Evolutionary conservation across 164 flowering plant genomes (phyloP).

Genomic region (Pachysandra terminalis): DNA sequence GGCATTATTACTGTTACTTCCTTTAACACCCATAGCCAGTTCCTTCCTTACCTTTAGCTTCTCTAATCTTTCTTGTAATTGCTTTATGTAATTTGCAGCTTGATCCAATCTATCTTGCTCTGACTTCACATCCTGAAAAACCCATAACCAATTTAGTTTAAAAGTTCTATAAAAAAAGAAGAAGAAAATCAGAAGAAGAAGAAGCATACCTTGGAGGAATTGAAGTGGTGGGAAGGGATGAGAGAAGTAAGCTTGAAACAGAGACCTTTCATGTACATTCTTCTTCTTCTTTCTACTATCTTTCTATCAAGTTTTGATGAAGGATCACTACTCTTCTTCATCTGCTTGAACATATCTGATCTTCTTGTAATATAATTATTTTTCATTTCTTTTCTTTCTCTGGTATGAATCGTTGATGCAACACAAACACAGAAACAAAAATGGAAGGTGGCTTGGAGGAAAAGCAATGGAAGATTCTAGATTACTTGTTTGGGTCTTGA

Average conservation of each 20-base stretch:
- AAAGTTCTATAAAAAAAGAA: not conserved
- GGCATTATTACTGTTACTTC: constrained; percentile 9
- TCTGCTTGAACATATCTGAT: too few relatives aligned
- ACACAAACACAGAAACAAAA: too few relatives aligned
- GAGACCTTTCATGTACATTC: constrained; percentile 18
- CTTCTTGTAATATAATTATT: not conserved
- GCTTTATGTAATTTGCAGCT: constrained; percentile 33
- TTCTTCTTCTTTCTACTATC: constrained; percentile 33
- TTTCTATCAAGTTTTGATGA: constrained; percentile 18
- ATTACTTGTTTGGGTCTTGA: too few relatives aligned
- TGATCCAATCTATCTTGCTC: constrained; percentile 36
- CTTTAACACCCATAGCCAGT: constrained; percentile 3
- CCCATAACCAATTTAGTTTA: not conserved
- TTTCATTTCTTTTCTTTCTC: not conserved
- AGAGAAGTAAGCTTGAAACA: constrained; percentile 25
- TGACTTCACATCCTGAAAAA: constrained; percentile 23
- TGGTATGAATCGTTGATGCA: too few relatives aligned
- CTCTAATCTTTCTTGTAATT: constrained; percentile 31
- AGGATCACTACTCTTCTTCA: not conserved
- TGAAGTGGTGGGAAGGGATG: constrained; percentile 30
- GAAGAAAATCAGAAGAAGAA: not conserved
- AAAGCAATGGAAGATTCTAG: too few relatives aligned
- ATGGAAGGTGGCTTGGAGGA: too few relatives aligned
- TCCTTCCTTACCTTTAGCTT: constrained; percentile 27
- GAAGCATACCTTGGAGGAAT: constrained; percentile 23